Evolutionary conservation across 2,329 filamentous ascomycete species (phyloP).

Genomic region (Exserohilum rostratum): DNA sequence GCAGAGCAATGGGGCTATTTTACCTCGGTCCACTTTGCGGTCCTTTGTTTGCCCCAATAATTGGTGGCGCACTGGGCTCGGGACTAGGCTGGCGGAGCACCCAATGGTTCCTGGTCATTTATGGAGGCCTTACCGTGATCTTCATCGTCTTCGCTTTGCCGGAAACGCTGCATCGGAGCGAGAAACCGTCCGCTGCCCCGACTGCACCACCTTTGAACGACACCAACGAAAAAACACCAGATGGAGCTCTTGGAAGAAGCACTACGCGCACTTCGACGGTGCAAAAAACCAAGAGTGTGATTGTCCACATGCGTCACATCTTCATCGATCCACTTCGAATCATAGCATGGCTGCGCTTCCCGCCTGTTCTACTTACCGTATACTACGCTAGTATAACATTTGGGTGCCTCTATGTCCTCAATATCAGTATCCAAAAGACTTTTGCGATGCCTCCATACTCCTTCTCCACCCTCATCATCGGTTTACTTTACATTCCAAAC

Average conservation of each 20-base stretch:
- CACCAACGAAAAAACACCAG: constrained; percentile 13
- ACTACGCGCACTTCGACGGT: constrained; percentile 45
- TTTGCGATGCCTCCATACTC: constrained; percentile 43
- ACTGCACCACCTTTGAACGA: neutral
- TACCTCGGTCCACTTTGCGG: constrained; percentile 49
- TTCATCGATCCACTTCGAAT: constrained; percentile 50
- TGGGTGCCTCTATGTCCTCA: constrained; percentile 48
- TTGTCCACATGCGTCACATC: constrained; percentile 40
- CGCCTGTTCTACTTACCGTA: constrained; percentile 47
- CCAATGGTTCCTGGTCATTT: constrained; percentile 49
- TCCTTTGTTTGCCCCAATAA: constrained; percentile 47
- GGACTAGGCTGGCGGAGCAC: constrained; percentile 48
- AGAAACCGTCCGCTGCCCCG: constrained; percentile 12
- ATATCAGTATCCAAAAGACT: constrained; percentile 47
- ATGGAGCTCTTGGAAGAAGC: constrained; percentile 31
- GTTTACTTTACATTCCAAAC: constrained; percentile 48
- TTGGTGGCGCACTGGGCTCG: constrained; percentile 45
- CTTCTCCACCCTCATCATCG: constrained; percentile 46
- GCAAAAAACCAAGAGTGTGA: constrained; percentile 37
- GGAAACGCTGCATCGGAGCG: constrained; percentile 35
- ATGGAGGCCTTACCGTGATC: constrained; percentile 41
- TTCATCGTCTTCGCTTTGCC: constrained; percentile 45
- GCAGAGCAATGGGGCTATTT: constrained; percentile 48
- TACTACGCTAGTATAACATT: constrained; percentile 51
- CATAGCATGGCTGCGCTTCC: constrained; percentile 47